Conservation (phyloP, 352 stramenopile genomes). For the Pythium plurisporium region DNA sequence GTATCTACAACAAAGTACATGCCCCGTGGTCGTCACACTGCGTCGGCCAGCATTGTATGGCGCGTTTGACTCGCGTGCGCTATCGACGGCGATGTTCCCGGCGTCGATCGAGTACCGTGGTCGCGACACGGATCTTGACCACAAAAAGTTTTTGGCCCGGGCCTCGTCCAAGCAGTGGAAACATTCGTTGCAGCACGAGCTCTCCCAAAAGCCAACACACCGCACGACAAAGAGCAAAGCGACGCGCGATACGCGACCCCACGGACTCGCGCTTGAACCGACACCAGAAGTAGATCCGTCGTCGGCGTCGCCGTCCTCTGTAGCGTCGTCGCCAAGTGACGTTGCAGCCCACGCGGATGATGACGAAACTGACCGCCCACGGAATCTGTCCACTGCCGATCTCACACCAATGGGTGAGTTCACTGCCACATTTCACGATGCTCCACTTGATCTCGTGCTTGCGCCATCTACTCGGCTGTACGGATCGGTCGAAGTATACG, state of each 20-base stretch:
- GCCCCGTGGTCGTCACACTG: conserved; percentile 64
- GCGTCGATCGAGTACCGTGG: conserved; percentile 53
- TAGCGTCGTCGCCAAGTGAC: background rate
- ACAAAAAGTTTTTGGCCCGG: conserved; percentile 39
- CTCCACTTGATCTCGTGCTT: conserved; percentile 44
- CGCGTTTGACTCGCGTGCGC: conserved; percentile 49
- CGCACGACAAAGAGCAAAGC: conserved; percentile 4
- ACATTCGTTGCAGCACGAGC: conserved; percentile 50
- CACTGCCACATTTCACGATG: conserved; percentile 45
- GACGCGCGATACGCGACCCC: background rate
- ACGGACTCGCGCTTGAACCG: background rate
- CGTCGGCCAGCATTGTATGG: conserved; percentile 57
- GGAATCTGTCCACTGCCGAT: background rate
- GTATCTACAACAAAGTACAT: conserved; percentile 38
- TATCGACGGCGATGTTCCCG: conserved; percentile 74
- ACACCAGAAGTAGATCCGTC: conserved; percentile 5
- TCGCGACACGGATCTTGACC: conserved; percentile 13
- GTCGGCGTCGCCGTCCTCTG: background rate
- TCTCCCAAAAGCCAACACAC: conserved; percentile 32
- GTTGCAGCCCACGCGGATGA: background rate
- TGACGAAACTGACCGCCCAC: background rate
- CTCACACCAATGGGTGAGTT: conserved; percentile 59
- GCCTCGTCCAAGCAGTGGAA: conserved; percentile 67
- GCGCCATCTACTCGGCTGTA: conserved; percentile 70
- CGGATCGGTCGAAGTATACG: conserved; percentile 68